Evolutionary conservation across 2,329 filamentous ascomycete species (phyloP), one percentile per base, ranked within the genome.

Genomic region (Ophiocordyceps camponoti-leonardi): DNA sequence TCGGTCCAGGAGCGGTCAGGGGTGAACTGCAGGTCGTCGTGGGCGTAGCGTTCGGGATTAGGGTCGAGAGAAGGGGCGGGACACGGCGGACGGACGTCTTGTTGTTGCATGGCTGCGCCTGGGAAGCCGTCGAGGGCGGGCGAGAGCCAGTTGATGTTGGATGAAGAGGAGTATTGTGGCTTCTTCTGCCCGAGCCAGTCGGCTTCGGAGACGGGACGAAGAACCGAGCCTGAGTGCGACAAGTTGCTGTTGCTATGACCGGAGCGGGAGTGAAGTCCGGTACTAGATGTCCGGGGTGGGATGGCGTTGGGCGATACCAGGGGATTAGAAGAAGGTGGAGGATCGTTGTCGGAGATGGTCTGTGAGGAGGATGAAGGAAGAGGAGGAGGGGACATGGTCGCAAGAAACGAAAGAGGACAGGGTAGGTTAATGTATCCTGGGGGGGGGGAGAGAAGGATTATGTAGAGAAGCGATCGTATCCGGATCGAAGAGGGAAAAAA

Each of bases 221-320:
- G 61, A 23, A 71, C 64, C 42, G 47, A 35, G 22, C 48, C 41
- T 41, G 52, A 45, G 20, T 48, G 47, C 20, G 48, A 35, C 41
- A 44, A 49, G 44, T 28, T 28, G 26, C 44, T 45, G 44, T 45
- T 44, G 45, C 45, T 47, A 23, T 44, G 43, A 41, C 37, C 53
- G 50, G 49, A 44, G 28, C 47, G 50, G 43, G 55, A 46, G 50
- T 52, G 43, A 28, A 53, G 44, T 33, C 57, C 56, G 26, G 52
- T 53, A 47, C 74, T 77, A 46, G 83, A 86, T 42, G 79, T 86
- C 50, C 83, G 75, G 3, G 80, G 79, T 19, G 84, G 83, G 46
- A 87, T 86, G 35, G 72, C 69, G 59, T 76, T 79, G 45, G 80
- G 79, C 11, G 61, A 61, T 39, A 58, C 47, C 42, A 60, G 53